Conservation (phyloP, 2,329 filamentous ascomycete species). For the Trichoderma cornu-damae region DNA sequence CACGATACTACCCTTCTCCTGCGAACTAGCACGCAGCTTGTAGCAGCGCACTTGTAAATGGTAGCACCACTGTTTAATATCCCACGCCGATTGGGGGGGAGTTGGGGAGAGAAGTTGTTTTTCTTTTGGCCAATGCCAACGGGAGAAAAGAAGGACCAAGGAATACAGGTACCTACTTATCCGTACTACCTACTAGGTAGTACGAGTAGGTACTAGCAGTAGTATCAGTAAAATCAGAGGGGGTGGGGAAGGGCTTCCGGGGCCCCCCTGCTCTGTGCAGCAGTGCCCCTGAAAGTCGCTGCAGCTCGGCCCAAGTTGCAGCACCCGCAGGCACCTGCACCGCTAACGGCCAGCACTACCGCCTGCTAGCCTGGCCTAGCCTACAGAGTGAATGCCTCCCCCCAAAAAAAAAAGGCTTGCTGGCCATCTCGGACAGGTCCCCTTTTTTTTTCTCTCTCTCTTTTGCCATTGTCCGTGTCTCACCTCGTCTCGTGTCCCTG, state of each 20-base stretch:
- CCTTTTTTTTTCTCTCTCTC: too few relatives aligned
- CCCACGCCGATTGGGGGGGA: conserved; percentile 9
- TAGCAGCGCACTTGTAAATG: too few relatives aligned
- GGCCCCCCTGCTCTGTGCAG: conserved; percentile 5
- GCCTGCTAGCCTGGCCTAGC: conserved; percentile 10
- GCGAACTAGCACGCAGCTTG: background rate
- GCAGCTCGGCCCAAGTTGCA: conserved; percentile 11
- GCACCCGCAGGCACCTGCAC: conserved; percentile 14
- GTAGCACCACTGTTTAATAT: conserved; percentile 8
- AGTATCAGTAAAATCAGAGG: conserved; percentile 4
- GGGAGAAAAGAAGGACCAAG: background rate
- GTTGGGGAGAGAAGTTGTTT: too few relatives aligned
- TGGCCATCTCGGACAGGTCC: conserved; percentile 3
- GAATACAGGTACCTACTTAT: too few relatives aligned
- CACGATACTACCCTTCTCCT: too few relatives aligned
- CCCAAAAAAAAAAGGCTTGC: background rate
- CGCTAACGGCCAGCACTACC: conserved; percentile 4
- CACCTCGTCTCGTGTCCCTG: conserved; percentile 13
- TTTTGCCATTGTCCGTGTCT: conserved; percentile 17
- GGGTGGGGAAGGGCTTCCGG: background rate
- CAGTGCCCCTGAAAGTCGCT: conserved; percentile 15
- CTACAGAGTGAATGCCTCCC: conserved; percentile 10
- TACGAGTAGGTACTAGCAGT: too few relatives aligned
- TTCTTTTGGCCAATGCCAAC: conserved; percentile 13
- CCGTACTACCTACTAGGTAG: too few relatives aligned